These are phyloP conservation scores for Austroboletus eburneus DNA, from an alignment of 768 basidiomycete genomes.

Conservation along the genomic window DNA sequence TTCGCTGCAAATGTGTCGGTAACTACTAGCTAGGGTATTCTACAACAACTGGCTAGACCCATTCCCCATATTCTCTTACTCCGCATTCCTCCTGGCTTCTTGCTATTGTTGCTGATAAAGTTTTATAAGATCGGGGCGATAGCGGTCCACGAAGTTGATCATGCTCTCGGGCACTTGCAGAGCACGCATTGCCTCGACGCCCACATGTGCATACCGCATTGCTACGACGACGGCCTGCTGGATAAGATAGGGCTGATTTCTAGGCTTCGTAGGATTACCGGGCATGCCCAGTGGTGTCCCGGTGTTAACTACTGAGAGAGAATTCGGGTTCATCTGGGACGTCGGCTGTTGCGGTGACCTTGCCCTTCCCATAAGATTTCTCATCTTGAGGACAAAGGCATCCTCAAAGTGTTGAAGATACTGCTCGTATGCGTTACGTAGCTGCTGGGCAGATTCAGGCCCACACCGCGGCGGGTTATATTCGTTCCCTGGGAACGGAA, in stretches of 20 bases:
- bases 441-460: slow-evolving; percentile 55
- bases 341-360: slow-evolving; percentile 12
- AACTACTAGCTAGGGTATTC: no score
- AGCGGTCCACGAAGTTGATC: slow-evolving; percentile 53
- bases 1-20: no score
- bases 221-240: slow-evolving; percentile 41
- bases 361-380: slow-evolving; percentile 16
- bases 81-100: slow-evolving; percentile 16
- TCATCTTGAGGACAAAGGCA: slow-evolving; percentile 44
- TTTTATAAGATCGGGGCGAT: slow-evolving; percentile 37
- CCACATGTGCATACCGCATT: slow-evolving; percentile 42
- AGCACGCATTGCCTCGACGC: slow-evolving; percentile 49
- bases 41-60: slow-evolving; percentile 13
- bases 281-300: slow-evolving; percentile 4
- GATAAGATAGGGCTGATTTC: slow-evolving; percentile 10
- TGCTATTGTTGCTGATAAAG: slow-evolving; percentile 28
- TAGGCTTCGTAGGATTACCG: slow-evolving; percentile 19
- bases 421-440: slow-evolving; percentile 58
- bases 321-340: slow-evolving; percentile 12
- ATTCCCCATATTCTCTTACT: slow-evolving; percentile 23
- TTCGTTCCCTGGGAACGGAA: slow-evolving; percentile 59
- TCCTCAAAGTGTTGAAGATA: slow-evolving; percentile 55
- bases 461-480: slow-evolving; percentile 59
- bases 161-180: slow-evolving; percentile 45
- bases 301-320: slow-evolving; percentile 10